Conservation (phyloP, 164 flowering plant genomes). For the Magnolia changhungtana region DNA sequence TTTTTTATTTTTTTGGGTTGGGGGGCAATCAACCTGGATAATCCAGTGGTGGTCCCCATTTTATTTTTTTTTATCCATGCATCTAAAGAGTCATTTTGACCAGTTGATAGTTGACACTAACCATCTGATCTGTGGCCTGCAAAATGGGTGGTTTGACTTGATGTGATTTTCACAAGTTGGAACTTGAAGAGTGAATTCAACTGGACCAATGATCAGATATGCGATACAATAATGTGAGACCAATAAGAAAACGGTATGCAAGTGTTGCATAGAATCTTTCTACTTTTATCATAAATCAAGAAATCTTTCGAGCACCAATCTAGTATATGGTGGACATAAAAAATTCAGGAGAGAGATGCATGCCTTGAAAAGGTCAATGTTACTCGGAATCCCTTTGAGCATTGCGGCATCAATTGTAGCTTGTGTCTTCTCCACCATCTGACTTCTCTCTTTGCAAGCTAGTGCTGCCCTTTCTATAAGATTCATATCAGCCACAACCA, state of each 20-base stretch:
- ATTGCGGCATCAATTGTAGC: constrained; percentile 97
- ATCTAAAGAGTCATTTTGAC: not conserved
- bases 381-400: constrained; percentile 90
- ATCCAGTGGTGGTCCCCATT: too few relatives aligned
- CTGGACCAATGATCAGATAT: not conserved
- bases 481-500: constrained; percentile 61
- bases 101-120: not conserved
- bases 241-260: not conserved
- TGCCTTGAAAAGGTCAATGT: constrained; percentile 94
- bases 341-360: not conserved
- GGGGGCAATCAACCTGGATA: too few relatives aligned
- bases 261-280: not conserved
- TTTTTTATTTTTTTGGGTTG: too few relatives aligned
- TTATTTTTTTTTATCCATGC: not conserved
- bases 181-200: not conserved
- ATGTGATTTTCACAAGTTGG: not conserved
- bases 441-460: constrained; percentile 53
- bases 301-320: not conserved
- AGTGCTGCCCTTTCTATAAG: constrained; percentile 69
- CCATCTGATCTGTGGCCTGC: not conserved
- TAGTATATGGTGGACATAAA: not conserved
- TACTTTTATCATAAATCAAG: not conserved
- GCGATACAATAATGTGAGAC: not conserved
- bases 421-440: constrained; percentile 73
- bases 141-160: not conserved